These are phyloP conservation scores for Kazachstania kunashirensis DNA, from an alignment of 805 yeast species.

Conservation along the genomic window DNA sequence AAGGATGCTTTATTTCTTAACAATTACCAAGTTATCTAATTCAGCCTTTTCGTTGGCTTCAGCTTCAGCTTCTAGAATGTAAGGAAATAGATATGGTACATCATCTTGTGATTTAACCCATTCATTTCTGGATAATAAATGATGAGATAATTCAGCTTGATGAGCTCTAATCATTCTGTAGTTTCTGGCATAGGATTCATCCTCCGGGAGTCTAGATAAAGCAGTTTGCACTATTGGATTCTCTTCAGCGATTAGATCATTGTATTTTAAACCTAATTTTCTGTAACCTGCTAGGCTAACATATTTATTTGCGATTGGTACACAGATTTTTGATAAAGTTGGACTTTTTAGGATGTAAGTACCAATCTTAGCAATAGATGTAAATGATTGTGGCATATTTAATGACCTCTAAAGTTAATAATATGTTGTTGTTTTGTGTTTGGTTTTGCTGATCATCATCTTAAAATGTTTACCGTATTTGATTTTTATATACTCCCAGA, in stretches of 20 bases:
- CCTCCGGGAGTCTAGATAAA: slow-evolving; percentile 72
- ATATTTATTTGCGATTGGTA: slow-evolving; percentile 74
- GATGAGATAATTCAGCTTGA: slow-evolving; percentile 77
- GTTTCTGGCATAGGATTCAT: slow-evolving; percentile 80
- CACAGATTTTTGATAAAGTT: slow-evolving; percentile 57
- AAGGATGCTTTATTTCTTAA: slow-evolving; percentile 4
- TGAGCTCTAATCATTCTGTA: slow-evolving; percentile 88
- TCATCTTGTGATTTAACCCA: slow-evolving; percentile 75
- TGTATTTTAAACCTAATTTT: slow-evolving; percentile 83
- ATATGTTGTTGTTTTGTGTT: neutral
- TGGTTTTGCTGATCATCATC: no score
- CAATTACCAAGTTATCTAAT: slow-evolving; percentile 59
- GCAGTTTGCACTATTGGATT: slow-evolving; percentile 81
- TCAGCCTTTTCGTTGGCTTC: slow-evolving; percentile 81
- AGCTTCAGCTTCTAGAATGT: slow-evolving; percentile 87
- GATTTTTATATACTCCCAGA: no score
- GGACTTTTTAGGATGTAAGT: slow-evolving; percentile 79
- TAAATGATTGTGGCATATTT: slow-evolving; percentile 38
- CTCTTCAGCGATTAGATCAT: slow-evolving; percentile 85
- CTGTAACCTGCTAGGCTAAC: slow-evolving; percentile 81
- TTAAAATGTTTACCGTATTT: no score
- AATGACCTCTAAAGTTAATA: no score
- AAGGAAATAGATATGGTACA: slow-evolving; percentile 73
- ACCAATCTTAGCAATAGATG: slow-evolving; percentile 62
- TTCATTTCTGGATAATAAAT: slow-evolving; percentile 71